Evolutionary conservation across 1,284 basidiomycete genomes (phyloP), one percentile per base, ranked within the genome.

Genomic region (Neolentinus lepideus): DNA sequence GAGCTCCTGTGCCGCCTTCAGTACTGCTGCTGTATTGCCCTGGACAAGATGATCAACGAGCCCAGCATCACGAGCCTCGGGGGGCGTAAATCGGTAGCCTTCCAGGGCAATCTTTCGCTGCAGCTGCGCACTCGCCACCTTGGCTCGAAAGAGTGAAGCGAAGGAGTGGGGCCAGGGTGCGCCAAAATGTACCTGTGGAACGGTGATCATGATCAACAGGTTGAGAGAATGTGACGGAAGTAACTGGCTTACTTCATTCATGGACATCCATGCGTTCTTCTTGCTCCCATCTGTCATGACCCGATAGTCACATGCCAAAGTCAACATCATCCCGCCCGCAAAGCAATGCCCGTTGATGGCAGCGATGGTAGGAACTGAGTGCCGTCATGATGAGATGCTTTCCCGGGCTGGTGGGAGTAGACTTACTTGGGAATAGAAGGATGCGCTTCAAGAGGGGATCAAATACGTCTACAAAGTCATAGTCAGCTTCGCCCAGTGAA

Each of bases 281-380:
- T 81, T 84, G 62, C 79, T 86, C 19, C 84, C 88, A 60, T 91
- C 88, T 22, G 82, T 88, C 86, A 96, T 94, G 56, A 97, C 78
- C 31, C 94, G 83, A 71, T 92, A 96, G 69, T 98, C 94, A 68
- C 93, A 96, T 2, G 79, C 80, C 53, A 95, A 72, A 1, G 90
- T 81, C 22, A 96, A 74, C 63, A 92, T 84, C 66, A 92, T 85
- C 16, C 85, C 94, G 11, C 80, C 94, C 2, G 94, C 94, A 67
- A 93, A 97, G 56, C 86, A 88, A 66, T 97, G 94, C 0, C 94
- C 94, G 66, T 95, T 96, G 64, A 97, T 83, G 2, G 92, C 91
- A 27, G 92, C 91, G 59, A 97, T 80, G 3, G 87, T 91, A 0
- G 89, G 88, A 52, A 91, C 88, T 91, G 58, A 16, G 14, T 50